A percentile compares a stretch with the other conserved stretches of the same genome.
These are phyloP conservation scores for Rhynchosporium secalis DNA, from an alignment of 2,329 filamentous ascomycete genomes.

Conservation along the genomic window DNA sequence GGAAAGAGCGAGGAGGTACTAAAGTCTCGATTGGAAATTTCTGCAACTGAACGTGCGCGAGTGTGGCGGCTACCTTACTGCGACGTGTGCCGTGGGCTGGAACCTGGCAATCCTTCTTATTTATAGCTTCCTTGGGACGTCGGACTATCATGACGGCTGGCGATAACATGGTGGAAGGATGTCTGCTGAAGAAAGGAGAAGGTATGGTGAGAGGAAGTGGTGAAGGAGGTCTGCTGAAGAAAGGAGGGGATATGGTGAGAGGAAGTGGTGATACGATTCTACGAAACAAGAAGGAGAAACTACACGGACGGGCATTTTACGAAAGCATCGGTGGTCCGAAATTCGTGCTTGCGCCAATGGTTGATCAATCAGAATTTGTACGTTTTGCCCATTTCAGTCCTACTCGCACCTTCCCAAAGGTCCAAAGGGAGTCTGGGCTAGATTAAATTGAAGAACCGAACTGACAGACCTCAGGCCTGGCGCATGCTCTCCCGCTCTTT, in stretches of 20 bases:
- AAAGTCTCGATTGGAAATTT: background rate
- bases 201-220: background rate
- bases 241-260: background rate
- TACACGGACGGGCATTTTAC: conserved; percentile 88
- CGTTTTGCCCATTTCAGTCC: conserved; percentile 39
- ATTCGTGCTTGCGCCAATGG: conserved; percentile 92
- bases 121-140: conserved; percentile 18
- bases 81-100: conserved; percentile 37
- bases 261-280: background rate
- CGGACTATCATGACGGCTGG: conserved; percentile 27
- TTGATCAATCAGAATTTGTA: conserved; percentile 97
- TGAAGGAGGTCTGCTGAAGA: conserved; percentile 17
- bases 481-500: conserved; percentile 94
- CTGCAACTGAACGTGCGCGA: conserved; percentile 12
- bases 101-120: conserved; percentile 29
- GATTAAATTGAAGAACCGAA: conserved; percentile 10
- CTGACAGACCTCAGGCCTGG: conserved; percentile 69
- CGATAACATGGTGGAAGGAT: conserved; percentile 21
- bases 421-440: background rate
- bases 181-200: conserved; percentile 6
- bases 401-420: background rate
- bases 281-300: conserved; percentile 49
- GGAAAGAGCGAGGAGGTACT: background rate
- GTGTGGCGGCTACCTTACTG: conserved; percentile 33
- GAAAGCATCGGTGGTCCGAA: conserved; percentile 92